These are phyloP conservation scores for Exophiala bonariae DNA, from an alignment of 2,329 filamentous ascomycete genomes.

Conservation along the genomic window DNA sequence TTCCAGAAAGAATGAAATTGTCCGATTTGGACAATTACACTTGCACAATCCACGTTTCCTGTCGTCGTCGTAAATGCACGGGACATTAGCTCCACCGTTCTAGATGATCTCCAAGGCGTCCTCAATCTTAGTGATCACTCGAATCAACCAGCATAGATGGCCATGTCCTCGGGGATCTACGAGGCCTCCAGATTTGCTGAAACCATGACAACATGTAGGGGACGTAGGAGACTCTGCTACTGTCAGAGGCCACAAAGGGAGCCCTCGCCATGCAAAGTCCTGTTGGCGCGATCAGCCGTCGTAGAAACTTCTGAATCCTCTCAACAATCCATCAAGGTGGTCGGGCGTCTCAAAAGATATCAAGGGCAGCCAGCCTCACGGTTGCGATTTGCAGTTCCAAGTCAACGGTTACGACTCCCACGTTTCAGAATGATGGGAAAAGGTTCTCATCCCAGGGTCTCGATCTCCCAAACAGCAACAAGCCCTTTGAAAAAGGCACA, in stretches of 20 bases:
- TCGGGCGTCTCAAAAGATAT: conserved; percentile 18
- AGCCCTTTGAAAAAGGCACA: too few species aligned
- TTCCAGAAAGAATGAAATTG: conserved; percentile 17
- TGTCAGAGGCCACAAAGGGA: conserved; percentile 14
- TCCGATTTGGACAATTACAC: conserved; percentile 6
- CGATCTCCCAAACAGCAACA: conserved; percentile 1
- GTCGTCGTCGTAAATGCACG: conserved; percentile 18
- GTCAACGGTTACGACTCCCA: conserved; percentile 12
- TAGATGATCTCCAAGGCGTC: conserved; percentile 4
- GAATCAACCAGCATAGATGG: not conserved
- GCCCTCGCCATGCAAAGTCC: not conserved
- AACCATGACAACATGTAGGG: conserved; percentile 14
- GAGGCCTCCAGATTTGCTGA: conserved; percentile 3
- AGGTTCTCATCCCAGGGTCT: conserved; percentile 6
- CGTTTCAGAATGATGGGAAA: conserved; percentile 14
- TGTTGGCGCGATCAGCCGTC: conserved; percentile 16
- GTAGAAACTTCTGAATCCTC: conserved; percentile 1
- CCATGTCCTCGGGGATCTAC: not conserved
- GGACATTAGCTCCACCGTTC: conserved; percentile 3
- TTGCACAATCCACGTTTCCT: conserved; percentile 6
- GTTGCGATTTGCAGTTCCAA: conserved; percentile 25
- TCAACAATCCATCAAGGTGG: conserved; percentile 3
- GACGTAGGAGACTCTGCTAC: conserved; percentile 12
- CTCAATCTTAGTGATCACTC: conserved; percentile 12
- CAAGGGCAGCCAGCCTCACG: conserved; percentile 5